These are phyloP conservation scores for Calonectria naviculata DNA, from an alignment of 2,329 filamentous ascomycete species.

Conservation along the genomic window DNA sequence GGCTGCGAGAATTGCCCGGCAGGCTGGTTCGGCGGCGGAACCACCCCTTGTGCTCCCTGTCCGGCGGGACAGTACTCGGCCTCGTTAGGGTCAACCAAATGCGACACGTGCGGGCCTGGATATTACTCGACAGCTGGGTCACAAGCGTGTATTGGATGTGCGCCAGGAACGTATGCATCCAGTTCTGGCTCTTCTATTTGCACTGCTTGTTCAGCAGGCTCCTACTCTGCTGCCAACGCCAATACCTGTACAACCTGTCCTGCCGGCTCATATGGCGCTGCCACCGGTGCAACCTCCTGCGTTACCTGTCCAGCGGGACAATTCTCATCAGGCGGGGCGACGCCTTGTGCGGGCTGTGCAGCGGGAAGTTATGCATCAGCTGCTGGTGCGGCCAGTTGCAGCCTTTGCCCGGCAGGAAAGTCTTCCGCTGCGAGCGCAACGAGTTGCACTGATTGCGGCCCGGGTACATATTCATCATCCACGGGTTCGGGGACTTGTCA, in stretches of 20 bases:
- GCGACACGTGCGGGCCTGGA: background rate
- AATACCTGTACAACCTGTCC: background rate
- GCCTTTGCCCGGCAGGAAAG: background rate
- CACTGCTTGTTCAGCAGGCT: background rate
- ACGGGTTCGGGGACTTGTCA: background rate
- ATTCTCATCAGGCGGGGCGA: background rate
- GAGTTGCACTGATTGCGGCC: background rate
- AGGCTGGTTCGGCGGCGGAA: background rate
- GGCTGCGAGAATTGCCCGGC: background rate
- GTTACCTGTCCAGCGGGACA: background rate
- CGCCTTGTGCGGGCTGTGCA: background rate
- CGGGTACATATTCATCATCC: background rate
- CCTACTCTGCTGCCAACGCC: background rate
- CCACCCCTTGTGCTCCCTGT: background rate
- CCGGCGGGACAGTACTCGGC: background rate
- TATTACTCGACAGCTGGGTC: background rate
- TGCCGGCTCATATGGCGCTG: background rate
- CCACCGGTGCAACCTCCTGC: background rate
- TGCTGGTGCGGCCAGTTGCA: background rate
- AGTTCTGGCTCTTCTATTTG: background rate
- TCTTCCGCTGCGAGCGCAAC: background rate
- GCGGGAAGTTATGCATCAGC: background rate
- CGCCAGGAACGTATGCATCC: background rate
- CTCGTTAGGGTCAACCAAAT: background rate
- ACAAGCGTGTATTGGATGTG: background rate